A percentile compares a stretch with the other conserved stretches of the same genome.
Evolutionary conservation across 2,329 filamentous ascomycete genomes (phyloP).

Genomic region (Chrysoporthe cubensis): DNA sequence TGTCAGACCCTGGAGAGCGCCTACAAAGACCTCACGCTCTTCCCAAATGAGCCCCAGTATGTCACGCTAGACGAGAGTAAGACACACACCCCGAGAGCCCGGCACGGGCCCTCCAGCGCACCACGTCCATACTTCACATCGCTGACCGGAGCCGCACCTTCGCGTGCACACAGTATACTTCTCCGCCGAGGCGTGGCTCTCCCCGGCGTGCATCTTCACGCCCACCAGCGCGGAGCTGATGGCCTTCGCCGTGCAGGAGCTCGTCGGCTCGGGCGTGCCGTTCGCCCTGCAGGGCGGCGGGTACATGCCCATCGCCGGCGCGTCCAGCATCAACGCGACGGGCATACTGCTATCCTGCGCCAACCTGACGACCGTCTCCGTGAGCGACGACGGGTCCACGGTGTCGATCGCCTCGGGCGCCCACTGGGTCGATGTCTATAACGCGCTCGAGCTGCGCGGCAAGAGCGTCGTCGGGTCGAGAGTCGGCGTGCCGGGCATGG

Average conservation of each 20-base stretch:
- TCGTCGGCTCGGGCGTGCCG: slow-evolving; percentile 29
- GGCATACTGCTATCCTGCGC: slow-evolving; percentile 43
- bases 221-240: slow-evolving; percentile 28
- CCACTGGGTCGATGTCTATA: slow-evolving; percentile 23
- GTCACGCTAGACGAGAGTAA: no score
- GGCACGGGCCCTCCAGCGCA: no score
- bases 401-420: slow-evolving; percentile 39
- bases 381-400: slow-evolving; percentile 36
- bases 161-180: neutral
- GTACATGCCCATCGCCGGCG: slow-evolving; percentile 35
- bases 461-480: no score
- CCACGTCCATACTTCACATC: no score
- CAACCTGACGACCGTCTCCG: slow-evolving; percentile 35
- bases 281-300: slow-evolving; percentile 38
- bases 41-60: no score
- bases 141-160: no score
- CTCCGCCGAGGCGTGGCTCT: slow-evolving; percentile 11
- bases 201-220: slow-evolving; percentile 35
- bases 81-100: no score
- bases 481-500: no score
- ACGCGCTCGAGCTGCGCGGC: no score
- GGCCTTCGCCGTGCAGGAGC: slow-evolving; percentile 30
- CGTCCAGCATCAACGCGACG: slow-evolving; percentile 33
- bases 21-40: no score
- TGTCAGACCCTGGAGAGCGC: no score